These are phyloP conservation scores for Suhomyces emberorum DNA, from an alignment of 805 yeast species.

Conservation along the genomic window DNA sequence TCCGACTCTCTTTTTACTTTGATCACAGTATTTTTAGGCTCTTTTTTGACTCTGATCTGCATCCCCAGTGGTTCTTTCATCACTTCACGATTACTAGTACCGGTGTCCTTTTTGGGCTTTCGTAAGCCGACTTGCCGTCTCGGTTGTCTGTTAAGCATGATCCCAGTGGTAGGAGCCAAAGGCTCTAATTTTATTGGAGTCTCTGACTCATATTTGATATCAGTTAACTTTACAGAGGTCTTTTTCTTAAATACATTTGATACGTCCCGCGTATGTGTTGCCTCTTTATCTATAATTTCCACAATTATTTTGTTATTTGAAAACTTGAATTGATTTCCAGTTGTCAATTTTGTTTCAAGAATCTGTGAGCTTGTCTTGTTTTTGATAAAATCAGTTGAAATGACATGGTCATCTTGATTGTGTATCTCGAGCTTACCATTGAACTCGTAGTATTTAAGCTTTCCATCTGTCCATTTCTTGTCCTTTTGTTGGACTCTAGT, in stretches of 20 bases:
- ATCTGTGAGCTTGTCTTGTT: conserved; percentile 16
- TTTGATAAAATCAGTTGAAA: conserved; percentile 31
- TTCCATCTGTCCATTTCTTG: conserved; percentile 54
- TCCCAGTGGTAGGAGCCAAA: background rate
- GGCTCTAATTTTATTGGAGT: background rate
- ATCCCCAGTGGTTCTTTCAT: too few species aligned
- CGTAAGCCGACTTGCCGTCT: background rate
- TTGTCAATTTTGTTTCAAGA: conserved; percentile 11
- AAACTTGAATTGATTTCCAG: conserved; percentile 22
- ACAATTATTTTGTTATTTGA: conserved; percentile 25
- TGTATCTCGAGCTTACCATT: conserved; percentile 46
- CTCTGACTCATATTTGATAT: conserved; percentile 1
- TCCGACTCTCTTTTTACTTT: too few species aligned
- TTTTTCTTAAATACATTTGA: conserved; percentile 2
- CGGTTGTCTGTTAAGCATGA: background rate
- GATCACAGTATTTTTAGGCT: too few species aligned
- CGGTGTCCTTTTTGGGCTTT: background rate
- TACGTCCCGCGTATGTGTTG: conserved; percentile 2
- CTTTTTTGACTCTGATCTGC: too few species aligned
- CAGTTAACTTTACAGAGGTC: background rate
- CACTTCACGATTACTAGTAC: background rate
- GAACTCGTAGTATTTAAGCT: conserved; percentile 41
- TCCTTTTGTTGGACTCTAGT: conserved; percentile 42
- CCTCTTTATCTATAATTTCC: conserved; percentile 6
- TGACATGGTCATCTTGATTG: conserved; percentile 32